phyloP scores from a whole-genome alignment of 2,329 filamentous ascomycete species.

The Drechslerella coelobrocha region DNA sequence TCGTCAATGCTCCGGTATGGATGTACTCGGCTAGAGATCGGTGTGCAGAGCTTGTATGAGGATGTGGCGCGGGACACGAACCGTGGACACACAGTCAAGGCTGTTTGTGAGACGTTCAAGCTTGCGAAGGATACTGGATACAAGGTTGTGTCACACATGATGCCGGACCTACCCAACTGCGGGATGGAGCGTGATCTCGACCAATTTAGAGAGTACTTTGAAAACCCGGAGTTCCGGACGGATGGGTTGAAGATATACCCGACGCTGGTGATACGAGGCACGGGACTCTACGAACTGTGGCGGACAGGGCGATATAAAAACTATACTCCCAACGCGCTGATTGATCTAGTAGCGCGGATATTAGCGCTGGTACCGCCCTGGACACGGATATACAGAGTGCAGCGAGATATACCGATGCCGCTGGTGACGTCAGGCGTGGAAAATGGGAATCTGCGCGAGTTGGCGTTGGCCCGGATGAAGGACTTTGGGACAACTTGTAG shows the following conservation, averaged over 20 bases:
- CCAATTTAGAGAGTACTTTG: conserved; percentile 97
- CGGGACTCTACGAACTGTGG: conserved; percentile 96
- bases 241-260: conserved; percentile 98
- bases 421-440: conserved; percentile 98
- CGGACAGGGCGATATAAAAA: conserved; percentile 96
- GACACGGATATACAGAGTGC: conserved; percentile 98
- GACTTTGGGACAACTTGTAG: conserved; percentile 97
- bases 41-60: conserved; percentile 95
- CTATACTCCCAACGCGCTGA: conserved; percentile 94
- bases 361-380: conserved; percentile 92
- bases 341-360: conserved; percentile 96
- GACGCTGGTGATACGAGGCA: conserved; percentile 94
- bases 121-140: conserved; percentile 97
- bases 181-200: conserved; percentile 97
- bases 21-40: conserved; percentile 91
- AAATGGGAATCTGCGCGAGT: conserved; percentile 92
- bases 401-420: conserved; percentile 99
- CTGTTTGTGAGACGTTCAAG: conserved; percentile 95
- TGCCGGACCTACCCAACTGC: conserved; percentile 97
- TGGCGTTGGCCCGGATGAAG: conserved; percentile 96
- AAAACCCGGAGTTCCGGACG: conserved; percentile 92
- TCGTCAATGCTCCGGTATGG: conserved; percentile 97
- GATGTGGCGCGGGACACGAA: conserved; percentile 99
- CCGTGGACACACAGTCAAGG: conserved; percentile 90
- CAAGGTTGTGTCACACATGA: conserved; percentile 99